Base-by-base conservation (phyloP, 495 filamentous ascomycete species). In the Thermothielavioides terrestris region DNA sequence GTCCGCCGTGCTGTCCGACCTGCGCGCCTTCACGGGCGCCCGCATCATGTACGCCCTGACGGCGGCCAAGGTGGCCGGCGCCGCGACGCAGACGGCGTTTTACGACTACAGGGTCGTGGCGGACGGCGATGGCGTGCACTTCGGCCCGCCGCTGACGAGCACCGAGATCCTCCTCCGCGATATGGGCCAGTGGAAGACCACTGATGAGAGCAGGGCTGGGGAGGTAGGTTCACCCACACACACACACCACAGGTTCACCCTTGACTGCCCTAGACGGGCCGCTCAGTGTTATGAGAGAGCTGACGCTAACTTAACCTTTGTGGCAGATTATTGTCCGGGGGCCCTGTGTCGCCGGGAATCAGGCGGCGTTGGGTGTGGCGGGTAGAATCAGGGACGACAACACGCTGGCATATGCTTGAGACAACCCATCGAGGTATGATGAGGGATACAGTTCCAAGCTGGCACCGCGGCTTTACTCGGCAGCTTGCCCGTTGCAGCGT, bases 21-120 rank as follows among this genome's bases (percentile, higher is more conserved):
- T 97, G 35, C 77, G 89, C 15, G 70, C 88, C 14, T 87, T 85
- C 66, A 90, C 85, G 7, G 80, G 84, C 10, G 83, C 89, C 9
- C 80, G 89, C 28, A 73, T 95, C 40, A 75, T 94, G 18, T 95
- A 95, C 67, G 89, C 88, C 1, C 73, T 97, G 25, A 86, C 89
- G 38, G 82, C 86, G 3, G 71, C 90, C 7, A 76, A 78, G 25
- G 84, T 96, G 20, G 91, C 89, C 4, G 92, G 92, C 20, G 86
- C 92, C 1, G 79, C 90, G 15, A 66, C 79, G 2, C 90, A 97
- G 68, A 92, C 88, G 10, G 79, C 84, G 50, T 74, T 89, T 27
- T 91, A 87, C 57, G 92, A 99, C 61, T 97, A 99, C 61, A 71
- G 90, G 34, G 73, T 81, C 51, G 58, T 68, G 60, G 18, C 25